Base-by-base conservation (phyloP, 495 filamentous ascomycete genomes). In the Collariella sp. region DNA sequence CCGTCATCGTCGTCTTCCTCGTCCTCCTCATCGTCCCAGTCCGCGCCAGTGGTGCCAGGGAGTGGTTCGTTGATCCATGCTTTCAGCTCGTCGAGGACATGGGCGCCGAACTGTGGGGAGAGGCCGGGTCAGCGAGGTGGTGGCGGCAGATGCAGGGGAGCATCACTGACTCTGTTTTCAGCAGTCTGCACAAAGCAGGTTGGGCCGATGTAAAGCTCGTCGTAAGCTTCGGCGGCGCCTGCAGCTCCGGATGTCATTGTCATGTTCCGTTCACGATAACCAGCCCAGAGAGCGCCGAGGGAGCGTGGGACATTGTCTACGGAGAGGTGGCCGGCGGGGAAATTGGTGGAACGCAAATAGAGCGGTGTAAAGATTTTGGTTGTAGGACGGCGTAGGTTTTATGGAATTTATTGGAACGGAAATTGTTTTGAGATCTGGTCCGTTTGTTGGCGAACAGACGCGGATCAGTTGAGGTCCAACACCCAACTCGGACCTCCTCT, bases 161-260 rank as follows among this genome's bases (percentile, higher is more conserved):
- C 23, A 16, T 15, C 1, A 56, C 67, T 59, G 46, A 70, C 67
- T 39, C 67, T 55, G 39, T 51, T 54, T 46, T 61, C 60, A 20
- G 62, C 58, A 0, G 66, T 65, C 33, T 70, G 67, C n/a, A 67
- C 51, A 42, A 60, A 56, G 29, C 62, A 63, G 10, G 49, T 55
- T 5, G 41, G 48, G 22, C 55, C 51, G 34, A 68, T 56, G 15
- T 55, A 60, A 22, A 64, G 51, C 42, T 59, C 50, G 6, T 44
- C 38, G 46, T 52, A 42, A 29, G 31, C 43, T 15, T 46, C 31
- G 34, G 23, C 7, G 7, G 7, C 19, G 23, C 19, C 46, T 29
- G 56, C 24, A 7, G 38, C 19, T 0, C 19, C 23, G 6, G 52
- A 52, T 6, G 39, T 29, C 51, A 57, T 61, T 11, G 36, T 54